Evolutionary conservation across 768 basidiomycete genomes (phyloP), one percentile per base, ranked within the genome.

Genomic region (Suillus paluster): DNA sequence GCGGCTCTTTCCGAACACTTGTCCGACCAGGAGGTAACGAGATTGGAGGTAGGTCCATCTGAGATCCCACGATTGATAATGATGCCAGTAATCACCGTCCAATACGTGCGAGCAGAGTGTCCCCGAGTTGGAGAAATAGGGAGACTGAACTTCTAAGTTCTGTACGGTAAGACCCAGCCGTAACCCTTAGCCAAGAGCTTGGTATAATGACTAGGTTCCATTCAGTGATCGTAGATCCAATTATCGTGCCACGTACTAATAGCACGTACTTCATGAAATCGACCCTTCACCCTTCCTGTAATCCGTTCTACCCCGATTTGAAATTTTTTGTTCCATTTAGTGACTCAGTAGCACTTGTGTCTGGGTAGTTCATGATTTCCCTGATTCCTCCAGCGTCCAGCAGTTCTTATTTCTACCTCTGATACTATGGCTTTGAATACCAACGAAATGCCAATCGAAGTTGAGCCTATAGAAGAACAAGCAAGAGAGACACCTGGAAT

Each of bases 281-380:
- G 30, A 30, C 30, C n/a, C n/a, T n/a, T n/a, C n/a, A n/a, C n/a
- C n/a, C n/a, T 14, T 38, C 36, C 36, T 52, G 30, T 21, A 14
- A 34, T 53, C 19, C 42, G 42, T 19, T 52, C 21, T 10, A 30
- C 48, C 17, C 46, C 15, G 17, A 49, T 49, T 30, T 49, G 27
- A 49, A 49, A 17, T 4, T 34, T 52, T 52, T 33, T n/a, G 8
- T 53, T 53, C 33, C 50, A 53, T 53, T 52, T 34, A 30, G 50
- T 34, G 34, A 30, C 17, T 6, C 5, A 30, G 33, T 14, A 21
- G n/a, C n/a, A 34, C 10, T 23, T 11, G 27, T 49, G 48, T 30
- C 2, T 30, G 17, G 27, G 17, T 48, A 11, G 30, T 30, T 5
- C 11, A 50, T n/a, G 5, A 30, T 12, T 30, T 30, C 49, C 49